phyloP scores from a whole-genome alignment of 495 filamentous ascomycete species.

The Filosporella fistucella region DNA sequence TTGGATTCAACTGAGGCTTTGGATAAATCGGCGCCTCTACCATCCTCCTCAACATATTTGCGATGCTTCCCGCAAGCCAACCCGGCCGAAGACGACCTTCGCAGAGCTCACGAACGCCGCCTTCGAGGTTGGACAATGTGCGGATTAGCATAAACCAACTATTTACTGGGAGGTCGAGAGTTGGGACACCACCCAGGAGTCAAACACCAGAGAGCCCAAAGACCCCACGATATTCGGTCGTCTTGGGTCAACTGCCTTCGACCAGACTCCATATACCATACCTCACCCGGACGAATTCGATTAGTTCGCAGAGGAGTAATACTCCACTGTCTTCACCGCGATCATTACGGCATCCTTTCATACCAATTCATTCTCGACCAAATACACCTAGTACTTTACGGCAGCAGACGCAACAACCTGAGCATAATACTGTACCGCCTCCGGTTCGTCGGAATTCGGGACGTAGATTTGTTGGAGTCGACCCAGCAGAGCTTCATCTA shows the following conservation, averaged over 20 bases:
- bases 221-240: conserved; percentile 32
- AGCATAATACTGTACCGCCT: conserved; percentile 13
- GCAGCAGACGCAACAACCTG: conserved; percentile 4
- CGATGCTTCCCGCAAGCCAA: conserved; percentile 10
- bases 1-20: too few relatives aligned
- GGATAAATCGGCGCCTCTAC: too few relatives aligned
- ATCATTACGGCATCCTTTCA: conserved; percentile 5
- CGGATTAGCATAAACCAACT: conserved; percentile 19
- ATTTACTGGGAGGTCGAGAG: conserved; percentile 27
- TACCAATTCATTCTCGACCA: conserved; percentile 9
- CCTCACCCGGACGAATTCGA: conserved; percentile 20
- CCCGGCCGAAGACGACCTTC: neutral
- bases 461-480: conserved; percentile 29
- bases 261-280: conserved; percentile 36
- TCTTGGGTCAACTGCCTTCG: conserved; percentile 31
- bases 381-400: conserved; percentile 1
- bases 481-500: conserved; percentile 31
- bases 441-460: conserved; percentile 7
- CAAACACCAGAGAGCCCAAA: conserved; percentile 35
- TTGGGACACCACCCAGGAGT: conserved; percentile 6
- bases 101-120: neutral
- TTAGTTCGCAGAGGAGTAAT: neutral
- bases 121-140: conserved; percentile 15
- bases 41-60: neutral
- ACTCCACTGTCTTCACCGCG: conserved; percentile 3